phyloP scores from a whole-genome alignment of 306 rosid species.

The Leucaena leucocephala region DNA sequence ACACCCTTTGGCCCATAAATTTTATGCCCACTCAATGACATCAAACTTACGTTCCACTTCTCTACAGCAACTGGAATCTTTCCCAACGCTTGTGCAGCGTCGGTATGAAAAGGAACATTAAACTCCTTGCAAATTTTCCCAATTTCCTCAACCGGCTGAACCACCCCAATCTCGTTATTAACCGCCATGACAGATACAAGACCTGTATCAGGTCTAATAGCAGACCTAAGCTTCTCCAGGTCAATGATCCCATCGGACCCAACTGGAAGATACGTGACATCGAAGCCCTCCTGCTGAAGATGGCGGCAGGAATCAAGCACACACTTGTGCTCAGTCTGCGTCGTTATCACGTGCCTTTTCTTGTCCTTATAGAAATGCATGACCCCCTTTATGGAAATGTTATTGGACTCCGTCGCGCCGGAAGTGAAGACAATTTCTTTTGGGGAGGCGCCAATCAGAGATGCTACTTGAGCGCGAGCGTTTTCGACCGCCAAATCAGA shows the following conservation, averaged over 20 bases:
- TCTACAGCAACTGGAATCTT: slow-evolving; percentile 82
- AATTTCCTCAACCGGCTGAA: slow-evolving; percentile 85
- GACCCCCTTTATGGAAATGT: slow-evolving; percentile 80
- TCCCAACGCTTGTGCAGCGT: slow-evolving; percentile 97
- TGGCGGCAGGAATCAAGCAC: slow-evolving; percentile 93
- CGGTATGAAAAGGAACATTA: slow-evolving; percentile 78
- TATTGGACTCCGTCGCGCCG: slow-evolving; percentile 91
- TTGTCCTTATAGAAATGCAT: slow-evolving; percentile 83
- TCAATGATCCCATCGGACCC: slow-evolving; percentile 73
- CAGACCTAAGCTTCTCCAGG: slow-evolving; percentile 60
- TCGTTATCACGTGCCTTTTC: slow-evolving; percentile 80
- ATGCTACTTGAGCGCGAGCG: slow-evolving; percentile 81
- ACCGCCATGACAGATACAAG: slow-evolving; percentile 92
- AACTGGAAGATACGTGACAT: slow-evolving; percentile 77
- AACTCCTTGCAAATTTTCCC: slow-evolving; percentile 80
- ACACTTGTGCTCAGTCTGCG: slow-evolving; percentile 98
- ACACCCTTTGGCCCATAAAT: slow-evolving; percentile 84
- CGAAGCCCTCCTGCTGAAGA: slow-evolving; percentile 92
- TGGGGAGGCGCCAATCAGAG: slow-evolving; percentile 71
- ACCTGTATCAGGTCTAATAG: slow-evolving; percentile 84
- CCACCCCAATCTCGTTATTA: slow-evolving; percentile 91
- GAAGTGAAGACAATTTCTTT: slow-evolving; percentile 88
- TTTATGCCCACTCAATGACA: slow-evolving; percentile 92
- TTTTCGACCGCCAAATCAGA: slow-evolving; percentile 80
- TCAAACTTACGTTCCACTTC: slow-evolving; percentile 93